These are phyloP conservation scores for Uncinocarpus reesii DNA, from an alignment of 2,329 filamentous ascomycete genomes.

Conservation along the genomic window DNA sequence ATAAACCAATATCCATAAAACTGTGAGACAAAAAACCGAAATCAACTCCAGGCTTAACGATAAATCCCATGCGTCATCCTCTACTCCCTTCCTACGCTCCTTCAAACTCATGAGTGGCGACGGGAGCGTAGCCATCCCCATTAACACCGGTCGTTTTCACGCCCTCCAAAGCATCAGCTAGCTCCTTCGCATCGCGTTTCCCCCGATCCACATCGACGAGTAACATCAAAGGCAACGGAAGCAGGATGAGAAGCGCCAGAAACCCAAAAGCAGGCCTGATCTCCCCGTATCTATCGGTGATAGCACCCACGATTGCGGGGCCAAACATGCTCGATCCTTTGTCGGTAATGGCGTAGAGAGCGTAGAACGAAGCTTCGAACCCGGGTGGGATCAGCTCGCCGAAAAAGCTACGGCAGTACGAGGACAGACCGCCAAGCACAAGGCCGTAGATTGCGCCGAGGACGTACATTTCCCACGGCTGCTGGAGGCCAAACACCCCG, in stretches of 20 bases:
- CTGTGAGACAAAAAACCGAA: not conserved
- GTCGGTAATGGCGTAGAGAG: slow-evolving; percentile 92
- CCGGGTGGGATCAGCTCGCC: slow-evolving; percentile 90
- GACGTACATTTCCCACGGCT: slow-evolving; percentile 94
- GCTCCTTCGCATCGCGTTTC: slow-evolving; percentile 54
- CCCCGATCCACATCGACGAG: slow-evolving; percentile 76
- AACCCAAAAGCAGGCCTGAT: slow-evolving; percentile 89
- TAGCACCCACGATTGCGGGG: slow-evolving; percentile 82
- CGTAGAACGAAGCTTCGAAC: slow-evolving; percentile 91
- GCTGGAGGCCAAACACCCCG: slow-evolving; percentile 76
- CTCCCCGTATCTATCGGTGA: slow-evolving; percentile 73
- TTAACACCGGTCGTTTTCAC: not conserved
- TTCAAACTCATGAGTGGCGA: slow-evolving; percentile 2
- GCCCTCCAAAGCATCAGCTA: slow-evolving; percentile 46
- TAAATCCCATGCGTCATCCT: not conserved
- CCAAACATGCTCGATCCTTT: slow-evolving; percentile 93
- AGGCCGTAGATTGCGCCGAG: slow-evolving; percentile 84
- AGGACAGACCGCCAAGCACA: slow-evolving; percentile 82
- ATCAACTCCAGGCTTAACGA: not conserved
- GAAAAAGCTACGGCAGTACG: slow-evolving; percentile 85
- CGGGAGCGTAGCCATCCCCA: slow-evolving; percentile 4
- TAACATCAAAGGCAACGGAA: slow-evolving; percentile 75
- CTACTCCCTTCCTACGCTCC: not conserved
- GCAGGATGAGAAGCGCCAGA: slow-evolving; percentile 67
- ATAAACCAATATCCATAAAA: not conserved